phyloP scores from a whole-genome alignment of 2,329 filamentous ascomycete genomes.

The Ustulina deusta region DNA sequence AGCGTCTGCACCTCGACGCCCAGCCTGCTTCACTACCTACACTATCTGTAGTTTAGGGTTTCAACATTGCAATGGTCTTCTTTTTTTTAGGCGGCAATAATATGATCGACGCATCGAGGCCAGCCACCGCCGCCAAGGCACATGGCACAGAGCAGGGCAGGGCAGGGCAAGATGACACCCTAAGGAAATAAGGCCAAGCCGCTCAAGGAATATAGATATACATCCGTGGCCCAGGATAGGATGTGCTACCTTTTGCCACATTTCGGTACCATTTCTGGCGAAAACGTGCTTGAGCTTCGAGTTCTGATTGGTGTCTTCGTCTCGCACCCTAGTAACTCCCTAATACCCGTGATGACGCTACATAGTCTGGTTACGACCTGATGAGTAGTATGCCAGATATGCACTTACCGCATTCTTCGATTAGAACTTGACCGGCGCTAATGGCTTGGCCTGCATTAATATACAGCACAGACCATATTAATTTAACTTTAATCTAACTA shows the following conservation, averaged over 20 bases:
- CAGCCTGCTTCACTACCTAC: background rate
- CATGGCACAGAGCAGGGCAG: too few species aligned
- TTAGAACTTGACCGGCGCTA: too few species aligned
- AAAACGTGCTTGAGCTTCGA: slow-evolving; percentile 21
- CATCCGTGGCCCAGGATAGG: background rate
- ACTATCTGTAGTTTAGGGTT: background rate
- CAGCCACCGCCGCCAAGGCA: background rate
- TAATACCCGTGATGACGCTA: slow-evolving; percentile 2
- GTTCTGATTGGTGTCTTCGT: slow-evolving; percentile 26
- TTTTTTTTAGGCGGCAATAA: background rate
- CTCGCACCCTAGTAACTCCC: slow-evolving; percentile 19
- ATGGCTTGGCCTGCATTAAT: too few species aligned
- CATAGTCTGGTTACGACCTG: background rate
- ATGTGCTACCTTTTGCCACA: background rate
- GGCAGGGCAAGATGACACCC: background rate
- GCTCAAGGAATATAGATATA: slow-evolving; percentile 20
- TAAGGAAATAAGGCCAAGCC: background rate
- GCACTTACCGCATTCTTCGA: too few species aligned
- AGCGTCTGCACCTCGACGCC: background rate
- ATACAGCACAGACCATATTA: too few species aligned
- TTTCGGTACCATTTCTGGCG: slow-evolving; percentile 4
- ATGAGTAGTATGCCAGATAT: background rate
- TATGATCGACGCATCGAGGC: background rate
- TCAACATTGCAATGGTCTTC: slow-evolving; percentile 1
- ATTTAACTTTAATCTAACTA: too few species aligned